Base-by-base conservation (phyloP, 2,329 filamentous ascomycete genomes). In the Rhinocladiella similis region DNA sequence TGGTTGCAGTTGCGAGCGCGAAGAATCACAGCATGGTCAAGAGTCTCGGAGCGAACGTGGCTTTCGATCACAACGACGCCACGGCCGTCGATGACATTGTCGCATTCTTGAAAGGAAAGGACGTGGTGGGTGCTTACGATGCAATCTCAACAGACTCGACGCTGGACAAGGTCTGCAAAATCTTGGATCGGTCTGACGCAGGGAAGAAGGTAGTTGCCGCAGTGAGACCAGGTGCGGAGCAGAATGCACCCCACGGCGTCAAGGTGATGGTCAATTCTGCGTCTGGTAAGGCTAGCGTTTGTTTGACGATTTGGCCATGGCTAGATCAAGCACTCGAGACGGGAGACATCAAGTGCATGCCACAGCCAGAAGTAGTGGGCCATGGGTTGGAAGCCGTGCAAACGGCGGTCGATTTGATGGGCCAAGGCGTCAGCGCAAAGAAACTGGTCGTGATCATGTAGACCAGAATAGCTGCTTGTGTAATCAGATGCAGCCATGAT, bases 251-350 rank as follows among this genome's bases (percentile, higher is more conserved):
- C 1, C 50, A 48, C 25, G 56, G 47, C 12, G 59, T 61, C 19
- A 53, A 50, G 19, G 47, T 56, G 3, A 38, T 19, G 0, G 50
- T 42, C 20, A 56, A 53, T 18, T 76, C 89, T 57, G 83, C 81
- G 66, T 66, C 70, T 20, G 65, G 71, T 38, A 47, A 70, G n/a
- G 57, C 68, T 10, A 77, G 76, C 43, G 82, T 90, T n/a, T 87
- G 87, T 6, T 90, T 90, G 78, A 87, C 69, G 1, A 69, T 66
- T 52, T 61, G 65, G 38, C 65, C 68, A 27, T 72, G 65, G 39
- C 33, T 73, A 3, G 65, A 67, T 2, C 41, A 50, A 9, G 70
- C 70, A 5, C 51, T 72, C n/a, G 53, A 53, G 39, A 51, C 54
- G 3, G 69, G 70, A 1, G 60, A 36, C 3, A 66, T 70, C 29